Evolutionary conservation across 1,284 basidiomycete genomes (phyloP).

Genomic region (Fomitiporia mediterranea): DNA sequence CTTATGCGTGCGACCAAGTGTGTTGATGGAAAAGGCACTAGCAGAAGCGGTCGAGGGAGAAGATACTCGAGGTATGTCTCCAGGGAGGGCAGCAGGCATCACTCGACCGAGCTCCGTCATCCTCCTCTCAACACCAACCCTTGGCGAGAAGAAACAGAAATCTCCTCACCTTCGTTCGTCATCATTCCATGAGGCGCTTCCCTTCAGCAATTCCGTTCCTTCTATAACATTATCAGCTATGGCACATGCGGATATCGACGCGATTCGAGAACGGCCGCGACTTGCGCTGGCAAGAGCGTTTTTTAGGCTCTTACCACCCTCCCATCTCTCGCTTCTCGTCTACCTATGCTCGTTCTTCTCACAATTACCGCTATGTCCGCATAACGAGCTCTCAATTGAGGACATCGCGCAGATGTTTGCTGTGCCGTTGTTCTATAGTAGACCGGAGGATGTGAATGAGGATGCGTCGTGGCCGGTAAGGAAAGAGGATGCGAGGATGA

Average conservation of each 20-base stretch:
- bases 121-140: constrained; percentile 7
- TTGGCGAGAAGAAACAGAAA: neutral
- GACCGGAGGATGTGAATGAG: neutral
- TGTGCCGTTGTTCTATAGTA: constrained; percentile 13
- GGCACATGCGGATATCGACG: constrained; percentile 20
- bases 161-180: neutral
- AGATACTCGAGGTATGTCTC: constrained; percentile 16
- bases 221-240: neutral
- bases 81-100: constrained; percentile 23
- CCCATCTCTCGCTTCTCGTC: constrained; percentile 51
- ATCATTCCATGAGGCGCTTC: constrained; percentile 3
- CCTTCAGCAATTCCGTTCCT: neutral
- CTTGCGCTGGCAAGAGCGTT: constrained; percentile 47
- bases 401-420: constrained; percentile 15
- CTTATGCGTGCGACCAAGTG: constrained; percentile 45
- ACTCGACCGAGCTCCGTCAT: constrained; percentile 17
- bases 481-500: constrained; percentile 13
- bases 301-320: constrained; percentile 55
- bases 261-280: constrained; percentile 30
- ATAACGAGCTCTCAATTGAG: constrained; percentile 15
- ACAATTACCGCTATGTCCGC: constrained; percentile 11
- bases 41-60: constrained; percentile 25
- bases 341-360: constrained; percentile 61
- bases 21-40: constrained; percentile 32
- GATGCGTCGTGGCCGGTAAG: neutral